Evolutionary conservation across 768 basidiomycete genomes (phyloP), one percentile per base, ranked within the genome.

Genomic region (Cyclocybe cylindracea): DNA sequence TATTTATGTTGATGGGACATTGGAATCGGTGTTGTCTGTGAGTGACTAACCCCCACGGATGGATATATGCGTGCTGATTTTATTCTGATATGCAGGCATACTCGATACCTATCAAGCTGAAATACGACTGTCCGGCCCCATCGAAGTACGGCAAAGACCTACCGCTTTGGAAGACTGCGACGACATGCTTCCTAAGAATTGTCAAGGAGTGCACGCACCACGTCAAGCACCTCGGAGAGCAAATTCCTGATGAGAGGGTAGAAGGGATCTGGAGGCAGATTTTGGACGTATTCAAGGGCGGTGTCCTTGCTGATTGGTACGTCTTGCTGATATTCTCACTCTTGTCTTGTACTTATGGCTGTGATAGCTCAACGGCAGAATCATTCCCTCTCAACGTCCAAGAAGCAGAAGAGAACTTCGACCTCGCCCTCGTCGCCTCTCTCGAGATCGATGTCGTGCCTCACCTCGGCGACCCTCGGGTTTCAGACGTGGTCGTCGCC

Each of bases 211-310:
- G n/a, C n/a, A n/a, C n/a, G n/a, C n/a, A n/a, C n/a, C n/a, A n/a
- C n/a, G n/a, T n/a, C n/a, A n/a, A n/a, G n/a, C n/a, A n/a, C n/a
- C n/a, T n/a, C n/a, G n/a, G n/a, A n/a, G n/a, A n/a, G n/a, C n/a
- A n/a, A n/a, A n/a, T n/a, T n/a, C n/a, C 85, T 0, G 71, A 81
- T 52, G 83, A 84, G 2, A 78, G 86, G 2, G 70, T 89, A 2
- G 90, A 94, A 61, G 85, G 85, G 3, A 88, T 96, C 34, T 98
- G 94, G 94, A 73, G 84, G 42, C 89, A 91, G 56, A 71, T 91
- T 5, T 77, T 94, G 19, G 89, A 92, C 56, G 87, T 90, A 4
- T 92, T 91, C 69, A 72, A 79, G 18, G 91, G 91, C 11, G 89
- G 85, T 1, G 86, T 95, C 18, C 76, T 91, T 3, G 91, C 91